phyloP scores from a whole-genome alignment of 495 filamentous ascomycete genomes.

The Penicillium subrubescens region DNA sequence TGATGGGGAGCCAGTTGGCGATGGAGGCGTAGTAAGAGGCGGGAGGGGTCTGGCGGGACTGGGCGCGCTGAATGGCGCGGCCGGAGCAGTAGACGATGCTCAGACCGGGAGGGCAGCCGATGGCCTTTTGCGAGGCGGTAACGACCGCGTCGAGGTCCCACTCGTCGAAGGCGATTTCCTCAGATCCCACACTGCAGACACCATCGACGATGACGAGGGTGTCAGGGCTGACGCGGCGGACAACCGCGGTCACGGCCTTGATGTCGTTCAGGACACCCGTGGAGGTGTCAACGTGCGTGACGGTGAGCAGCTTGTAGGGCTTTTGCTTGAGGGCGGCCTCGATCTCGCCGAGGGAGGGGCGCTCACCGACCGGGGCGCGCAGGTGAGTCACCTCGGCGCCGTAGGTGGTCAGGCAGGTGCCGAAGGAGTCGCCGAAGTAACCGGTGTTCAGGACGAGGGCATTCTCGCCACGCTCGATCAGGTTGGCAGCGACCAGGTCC shows the following conservation, averaged over 20 bases:
- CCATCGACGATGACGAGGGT: conserved; percentile 92
- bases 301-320: conserved; percentile 86
- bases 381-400: conserved; percentile 87
- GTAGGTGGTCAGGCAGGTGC: conserved; percentile 87
- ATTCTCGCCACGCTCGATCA: conserved; percentile 84
- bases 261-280: conserved; percentile 93
- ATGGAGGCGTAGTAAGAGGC: conserved; percentile 90
- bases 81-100: conserved; percentile 91
- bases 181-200: conserved; percentile 93
- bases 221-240: conserved; percentile 82
- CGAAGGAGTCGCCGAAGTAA: conserved; percentile 96
- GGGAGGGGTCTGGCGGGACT: conserved; percentile 76
- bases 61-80: conserved; percentile 80
- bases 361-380: conserved; percentile 83
- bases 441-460: conserved; percentile 92
- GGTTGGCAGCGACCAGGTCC: conserved; percentile 91
- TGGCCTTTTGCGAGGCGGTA: conserved; percentile 94
- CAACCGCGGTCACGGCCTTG: conserved; percentile 76
- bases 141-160: conserved; percentile 93
- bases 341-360: conserved; percentile 83
- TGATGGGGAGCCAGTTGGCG: conserved; percentile 97
- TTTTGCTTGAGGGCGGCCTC: conserved; percentile 86
- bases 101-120: conserved; percentile 90
- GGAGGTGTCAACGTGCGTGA: conserved; percentile 96
- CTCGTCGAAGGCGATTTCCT: conserved; percentile 93